Evolutionary conservation across 1,284 basidiomycete genomes (phyloP).

Genomic region (Microbotryum intermedium): DNA sequence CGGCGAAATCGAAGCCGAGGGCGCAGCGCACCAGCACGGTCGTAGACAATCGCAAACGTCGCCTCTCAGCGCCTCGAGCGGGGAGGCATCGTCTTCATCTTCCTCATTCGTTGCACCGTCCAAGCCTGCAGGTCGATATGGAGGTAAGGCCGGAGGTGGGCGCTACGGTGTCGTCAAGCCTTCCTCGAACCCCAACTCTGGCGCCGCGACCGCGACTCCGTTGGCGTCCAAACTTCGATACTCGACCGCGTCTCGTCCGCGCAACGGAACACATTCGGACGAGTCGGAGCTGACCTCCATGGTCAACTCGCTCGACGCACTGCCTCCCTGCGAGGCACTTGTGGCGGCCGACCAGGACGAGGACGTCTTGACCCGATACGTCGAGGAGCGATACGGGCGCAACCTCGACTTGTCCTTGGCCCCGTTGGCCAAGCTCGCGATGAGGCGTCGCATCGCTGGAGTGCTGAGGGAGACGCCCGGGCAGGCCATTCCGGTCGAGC

Average conservation of each 20-base stretch:
- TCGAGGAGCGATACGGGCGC: conserved; percentile 93
- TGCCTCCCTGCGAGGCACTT: neutral
- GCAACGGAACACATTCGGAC: conserved; percentile 6
- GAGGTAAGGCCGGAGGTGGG: conserved; percentile 5
- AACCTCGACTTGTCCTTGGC: conserved; percentile 73
- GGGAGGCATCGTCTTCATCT: neutral
- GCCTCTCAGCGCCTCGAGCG: neutral
- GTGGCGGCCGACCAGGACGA: conserved; percentile 37
- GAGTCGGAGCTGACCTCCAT: conserved; percentile 19
- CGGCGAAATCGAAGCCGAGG: conserved; percentile 41
- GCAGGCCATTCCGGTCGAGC: conserved; percentile 23
- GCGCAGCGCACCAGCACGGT: neutral
- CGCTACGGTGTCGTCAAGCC: conserved; percentile 16
- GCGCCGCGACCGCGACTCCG: neutral
- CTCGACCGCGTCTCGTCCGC: conserved; percentile 11
- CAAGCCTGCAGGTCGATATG: conserved; percentile 3
- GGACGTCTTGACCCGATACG: conserved; percentile 47
- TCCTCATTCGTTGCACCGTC: too few species aligned
- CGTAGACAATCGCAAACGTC: neutral
- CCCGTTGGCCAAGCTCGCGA: conserved; percentile 68
- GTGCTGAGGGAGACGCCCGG: conserved; percentile 47
- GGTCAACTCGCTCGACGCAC: conserved; percentile 14
- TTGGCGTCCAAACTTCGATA: conserved; percentile 11
- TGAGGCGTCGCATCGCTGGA: conserved; percentile 82
- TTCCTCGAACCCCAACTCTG: neutral